Evolutionary conservation across 495 filamentous ascomycete genomes (phyloP).

Genomic region (Penicillium mononematosum): DNA sequence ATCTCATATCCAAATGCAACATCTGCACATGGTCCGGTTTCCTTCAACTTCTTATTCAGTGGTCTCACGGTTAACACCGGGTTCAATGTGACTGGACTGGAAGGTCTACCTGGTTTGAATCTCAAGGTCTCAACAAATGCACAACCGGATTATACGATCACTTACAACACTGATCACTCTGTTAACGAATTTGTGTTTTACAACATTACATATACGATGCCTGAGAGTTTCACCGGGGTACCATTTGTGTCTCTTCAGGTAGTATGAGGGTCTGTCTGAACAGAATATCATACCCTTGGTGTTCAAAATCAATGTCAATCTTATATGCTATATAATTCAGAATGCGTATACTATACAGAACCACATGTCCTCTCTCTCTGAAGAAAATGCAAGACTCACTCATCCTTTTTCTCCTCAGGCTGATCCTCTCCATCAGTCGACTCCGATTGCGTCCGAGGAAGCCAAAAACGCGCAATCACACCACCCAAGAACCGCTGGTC

Average conservation of each 20-base stretch:
- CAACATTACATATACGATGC: constrained; percentile 38
- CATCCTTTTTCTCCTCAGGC: constrained; percentile 1
- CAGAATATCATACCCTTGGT: background rate
- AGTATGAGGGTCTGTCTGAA: background rate
- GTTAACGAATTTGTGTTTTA: constrained; percentile 39
- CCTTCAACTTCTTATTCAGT: constrained; percentile 26
- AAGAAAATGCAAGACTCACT: no score
- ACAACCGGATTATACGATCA: constrained; percentile 17
- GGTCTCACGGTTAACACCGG: constrained; percentile 12
- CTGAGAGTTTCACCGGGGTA: constrained; percentile 22
- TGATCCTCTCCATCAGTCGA: constrained; percentile 6
- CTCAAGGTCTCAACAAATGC: constrained; percentile 19
- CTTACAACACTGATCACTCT: constrained; percentile 18
- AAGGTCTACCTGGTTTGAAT: constrained; percentile 26
- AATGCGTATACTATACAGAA: background rate
- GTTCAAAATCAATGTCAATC: background rate
- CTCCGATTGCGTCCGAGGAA: constrained; percentile 16
- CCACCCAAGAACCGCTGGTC: constrained; percentile 38
- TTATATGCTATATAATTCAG: no score
- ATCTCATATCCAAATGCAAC: constrained; percentile 39
- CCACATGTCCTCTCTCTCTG: background rate
- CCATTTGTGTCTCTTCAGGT: constrained; percentile 32
- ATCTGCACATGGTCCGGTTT: constrained; percentile 14
- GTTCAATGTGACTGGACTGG: constrained; percentile 27
- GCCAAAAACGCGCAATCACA: constrained; percentile 33